A percentile compares a stretch with the other conserved stretches of the same genome.
Evolutionary conservation across 2,329 filamentous ascomycete species (phyloP).

Genomic region (Phoma sp.): DNA sequence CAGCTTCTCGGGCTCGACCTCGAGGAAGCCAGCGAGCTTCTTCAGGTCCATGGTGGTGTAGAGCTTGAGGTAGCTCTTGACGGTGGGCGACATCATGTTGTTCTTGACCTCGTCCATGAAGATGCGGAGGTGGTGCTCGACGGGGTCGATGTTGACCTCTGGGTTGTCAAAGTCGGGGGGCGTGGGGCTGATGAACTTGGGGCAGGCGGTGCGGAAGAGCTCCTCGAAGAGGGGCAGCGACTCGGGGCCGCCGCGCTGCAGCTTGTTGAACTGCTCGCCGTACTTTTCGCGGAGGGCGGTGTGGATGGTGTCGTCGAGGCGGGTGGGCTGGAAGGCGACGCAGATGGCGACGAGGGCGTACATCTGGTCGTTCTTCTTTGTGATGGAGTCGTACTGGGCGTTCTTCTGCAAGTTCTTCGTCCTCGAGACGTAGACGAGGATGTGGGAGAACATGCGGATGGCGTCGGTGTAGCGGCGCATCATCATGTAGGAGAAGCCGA

Average conservation of each 20-base stretch:
- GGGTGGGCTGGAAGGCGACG: conserved; percentile 95
- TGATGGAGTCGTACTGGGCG: conserved; percentile 96
- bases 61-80: conserved; percentile 97
- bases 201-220: conserved; percentile 96
- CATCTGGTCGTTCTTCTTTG: conserved; percentile 99
- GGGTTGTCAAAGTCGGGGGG: conserved; percentile 98
- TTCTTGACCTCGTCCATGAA: conserved; percentile 99
- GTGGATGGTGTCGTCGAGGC: conserved; percentile 98
- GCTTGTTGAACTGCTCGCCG: conserved; percentile 94
- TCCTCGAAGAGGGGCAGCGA: conserved; percentile 97
- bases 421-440: conserved; percentile 95
- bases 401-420: conserved; percentile 99
- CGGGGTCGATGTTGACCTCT: conserved; percentile 91
- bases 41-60: conserved; percentile 99
- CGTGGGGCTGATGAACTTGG: conserved; percentile 98
- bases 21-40: conserved; percentile 96
- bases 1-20: conserved; percentile 95
- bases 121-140: conserved; percentile 95
- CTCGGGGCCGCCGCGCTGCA: conserved; percentile 95
- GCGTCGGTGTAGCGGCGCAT: conserved; percentile 99
- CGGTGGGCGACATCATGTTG: conserved; percentile 96
- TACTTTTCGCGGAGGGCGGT: conserved; percentile 98
- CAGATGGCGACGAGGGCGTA: conserved; percentile 98
- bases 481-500: conserved; percentile 99
- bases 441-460: conserved; percentile 99